Evolutionary conservation across 495 filamentous ascomycete genomes (phyloP), one percentile per base, ranked within the genome.

Genomic region (Lepraria neglecta): DNA sequence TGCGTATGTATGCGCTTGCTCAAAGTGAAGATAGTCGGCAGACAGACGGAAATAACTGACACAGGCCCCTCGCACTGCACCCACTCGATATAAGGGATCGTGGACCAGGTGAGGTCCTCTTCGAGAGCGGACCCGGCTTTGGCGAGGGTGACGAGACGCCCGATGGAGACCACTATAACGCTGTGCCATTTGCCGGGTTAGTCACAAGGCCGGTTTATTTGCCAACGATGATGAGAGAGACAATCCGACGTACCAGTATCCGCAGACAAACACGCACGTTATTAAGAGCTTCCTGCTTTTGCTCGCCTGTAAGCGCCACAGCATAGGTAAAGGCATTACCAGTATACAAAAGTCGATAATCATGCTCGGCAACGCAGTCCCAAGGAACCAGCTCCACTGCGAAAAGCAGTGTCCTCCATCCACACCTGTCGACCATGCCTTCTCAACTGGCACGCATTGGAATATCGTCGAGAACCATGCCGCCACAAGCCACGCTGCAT

Each of bases 251-350:
- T 45, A 45, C 43, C 17, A 12, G 3, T 45, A 45, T 19, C 43
- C 43, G 21, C 43, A 45, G 10, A 45, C 10, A 19, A 45, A 45
- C 43, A 45, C 43, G 17, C 43, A 10, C 17, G 17, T 19, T 7
- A 45, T 19, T 12, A 45, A 45, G 15, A 19, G 21, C 43, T 45
- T 45, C 43, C 43, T 45, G 17, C 17, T 19, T 19, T 19, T 45
- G 17, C 15, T 12, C 52, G 31, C 3, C 4, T 31, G 35, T 31
- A 55, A 17, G 1, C 52, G 19, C 52, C 30, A 31, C 27, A 55
- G 31, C 35, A 52, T 48, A 12, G 55, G 55, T 11, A 58, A 11
- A 15, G 55, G 55, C 40, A 58, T 19, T 9, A 58, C 0, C 15
- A 58, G 38, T 19, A 45, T 45, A 45, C 21, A 45, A 19, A 45